A percentile compares a stretch with the other conserved stretches of the same genome.
phyloP scores from a whole-genome alignment of 1,139 yeast genomes.

The Tardiomyces blankii region DNA sequence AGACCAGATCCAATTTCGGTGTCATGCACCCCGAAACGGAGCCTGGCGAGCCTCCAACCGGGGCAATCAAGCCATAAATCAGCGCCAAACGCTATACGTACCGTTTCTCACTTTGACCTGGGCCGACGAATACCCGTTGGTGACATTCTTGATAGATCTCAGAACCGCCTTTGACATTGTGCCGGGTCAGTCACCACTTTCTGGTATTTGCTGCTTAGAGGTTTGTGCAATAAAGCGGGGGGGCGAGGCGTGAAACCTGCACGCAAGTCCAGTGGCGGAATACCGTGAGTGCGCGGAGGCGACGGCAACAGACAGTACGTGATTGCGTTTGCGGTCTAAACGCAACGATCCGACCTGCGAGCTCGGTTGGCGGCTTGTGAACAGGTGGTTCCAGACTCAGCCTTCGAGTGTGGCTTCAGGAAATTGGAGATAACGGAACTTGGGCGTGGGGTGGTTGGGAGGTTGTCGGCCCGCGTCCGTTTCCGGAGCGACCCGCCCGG shows the following conservation, averaged over 20 bases:
- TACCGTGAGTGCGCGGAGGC: neutral
- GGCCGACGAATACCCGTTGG: slow-evolving; percentile 81
- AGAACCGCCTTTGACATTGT: slow-evolving; percentile 66
- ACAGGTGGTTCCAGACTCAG: no score
- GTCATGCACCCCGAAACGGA: no score
- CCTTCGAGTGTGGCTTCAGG: no score
- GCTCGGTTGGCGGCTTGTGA: neutral
- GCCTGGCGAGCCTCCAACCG: no score
- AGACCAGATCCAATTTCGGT: neutral
- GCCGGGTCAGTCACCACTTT: neutral
- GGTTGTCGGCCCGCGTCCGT: no score
- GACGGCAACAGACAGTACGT: neutral
- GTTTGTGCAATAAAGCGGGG: neutral
- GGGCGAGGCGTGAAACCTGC: neutral
- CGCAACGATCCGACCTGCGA: neutral
- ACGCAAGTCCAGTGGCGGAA: neutral
- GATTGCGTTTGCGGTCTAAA: neutral
- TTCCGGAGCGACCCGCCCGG: no score
- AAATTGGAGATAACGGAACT: no score
- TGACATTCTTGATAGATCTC: slow-evolving; percentile 84
- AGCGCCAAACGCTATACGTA: no score
- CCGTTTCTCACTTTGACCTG: slow-evolving; percentile 78
- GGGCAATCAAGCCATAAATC: no score
- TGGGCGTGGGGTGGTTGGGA: no score
- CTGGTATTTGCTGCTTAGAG: neutral